Percentiles rank a stretch among this genome's conserved stretches.
Conservation (phyloP, 2,329 filamentous ascomycete species). For the Aspergillus jensenii region DNA sequence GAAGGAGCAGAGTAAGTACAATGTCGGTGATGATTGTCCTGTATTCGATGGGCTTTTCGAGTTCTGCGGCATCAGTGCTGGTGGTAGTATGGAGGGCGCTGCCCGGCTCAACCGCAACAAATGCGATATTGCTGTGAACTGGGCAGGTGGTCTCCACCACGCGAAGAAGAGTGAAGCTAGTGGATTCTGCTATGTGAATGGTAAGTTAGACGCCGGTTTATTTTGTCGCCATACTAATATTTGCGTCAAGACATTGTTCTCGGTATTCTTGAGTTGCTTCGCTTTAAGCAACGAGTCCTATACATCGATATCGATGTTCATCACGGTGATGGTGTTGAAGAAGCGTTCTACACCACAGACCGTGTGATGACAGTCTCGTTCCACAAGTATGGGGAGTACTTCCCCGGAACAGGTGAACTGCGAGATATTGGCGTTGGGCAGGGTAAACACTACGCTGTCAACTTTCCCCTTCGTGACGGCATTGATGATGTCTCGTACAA, state of each 20-base stretch:
- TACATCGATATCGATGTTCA: slow-evolving; percentile 70
- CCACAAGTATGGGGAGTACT: slow-evolving; percentile 73
- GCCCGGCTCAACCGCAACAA: slow-evolving; percentile 67
- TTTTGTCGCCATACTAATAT: slow-evolving; percentile 11
- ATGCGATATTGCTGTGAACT: slow-evolving; percentile 71
- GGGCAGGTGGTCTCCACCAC: slow-evolving; percentile 95
- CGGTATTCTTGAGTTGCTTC: slow-evolving; percentile 63
- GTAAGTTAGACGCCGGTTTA: slow-evolving; percentile 23
- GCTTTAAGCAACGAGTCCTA: slow-evolving; percentile 63
- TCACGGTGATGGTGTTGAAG: slow-evolving; percentile 68
- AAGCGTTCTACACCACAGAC: slow-evolving; percentile 70
- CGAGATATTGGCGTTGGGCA: slow-evolving; percentile 67
- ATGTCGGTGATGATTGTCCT: slow-evolving; percentile 64
- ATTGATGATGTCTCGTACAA: slow-evolving; percentile 69
- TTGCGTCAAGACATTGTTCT: slow-evolving; percentile 59
- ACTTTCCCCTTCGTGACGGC: slow-evolving; percentile 68
- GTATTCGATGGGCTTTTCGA: slow-evolving; percentile 71
- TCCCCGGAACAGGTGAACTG: slow-evolving; percentile 68
- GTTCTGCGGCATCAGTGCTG: slow-evolving; percentile 69
- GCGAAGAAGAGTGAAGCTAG: slow-evolving; percentile 93
- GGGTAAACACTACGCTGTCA: slow-evolving; percentile 68
- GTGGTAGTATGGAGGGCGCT: slow-evolving; percentile 69
- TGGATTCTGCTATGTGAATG: slow-evolving; percentile 98
- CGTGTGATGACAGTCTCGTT: slow-evolving; percentile 72
- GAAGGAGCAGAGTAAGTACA: slow-evolving; percentile 82